phyloP scores from a whole-genome alignment of 2,329 filamentous ascomycete species.

The Aschersonia sp. region DNA sequence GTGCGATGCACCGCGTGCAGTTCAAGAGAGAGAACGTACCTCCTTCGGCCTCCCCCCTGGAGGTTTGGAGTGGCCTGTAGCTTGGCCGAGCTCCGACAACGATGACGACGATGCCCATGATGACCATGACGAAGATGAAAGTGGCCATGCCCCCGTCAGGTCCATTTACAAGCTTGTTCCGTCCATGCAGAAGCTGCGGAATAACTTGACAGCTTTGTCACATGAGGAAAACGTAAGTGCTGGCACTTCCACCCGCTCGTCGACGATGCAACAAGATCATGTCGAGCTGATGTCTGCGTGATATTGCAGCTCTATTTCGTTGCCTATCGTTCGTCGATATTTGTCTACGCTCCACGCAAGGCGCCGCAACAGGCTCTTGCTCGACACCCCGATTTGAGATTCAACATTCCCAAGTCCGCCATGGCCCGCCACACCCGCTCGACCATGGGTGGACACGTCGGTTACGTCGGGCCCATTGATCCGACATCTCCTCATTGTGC shows the following conservation, averaged over 20 bases:
- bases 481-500: constrained; percentile 39
- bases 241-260: neutral
- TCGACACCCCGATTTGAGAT: constrained; percentile 30
- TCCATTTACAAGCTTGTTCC: constrained; percentile 17
- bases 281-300: neutral
- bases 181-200: constrained; percentile 25
- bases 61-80: constrained; percentile 10
- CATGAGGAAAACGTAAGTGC: constrained; percentile 36
- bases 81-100: constrained; percentile 13
- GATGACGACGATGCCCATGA: constrained; percentile 9
- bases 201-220: constrained; percentile 44
- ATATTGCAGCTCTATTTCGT: constrained; percentile 41
- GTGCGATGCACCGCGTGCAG: constrained; percentile 14
- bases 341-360: constrained; percentile 38
- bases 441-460: neutral
- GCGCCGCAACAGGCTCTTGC: constrained; percentile 33
- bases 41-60: constrained; percentile 2
- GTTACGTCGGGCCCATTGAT: constrained; percentile 37
- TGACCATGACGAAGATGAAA: constrained; percentile 3
- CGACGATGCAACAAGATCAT: neutral
- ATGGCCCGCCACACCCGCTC: constrained; percentile 9
- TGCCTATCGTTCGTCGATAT: constrained; percentile 41
- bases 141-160: neutral
- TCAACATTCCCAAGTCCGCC: constrained; percentile 25
- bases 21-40: constrained; percentile 20